Conservation (phyloP, 1,284 basidiomycete genomes). For the Sparassis latifolia region DNA sequence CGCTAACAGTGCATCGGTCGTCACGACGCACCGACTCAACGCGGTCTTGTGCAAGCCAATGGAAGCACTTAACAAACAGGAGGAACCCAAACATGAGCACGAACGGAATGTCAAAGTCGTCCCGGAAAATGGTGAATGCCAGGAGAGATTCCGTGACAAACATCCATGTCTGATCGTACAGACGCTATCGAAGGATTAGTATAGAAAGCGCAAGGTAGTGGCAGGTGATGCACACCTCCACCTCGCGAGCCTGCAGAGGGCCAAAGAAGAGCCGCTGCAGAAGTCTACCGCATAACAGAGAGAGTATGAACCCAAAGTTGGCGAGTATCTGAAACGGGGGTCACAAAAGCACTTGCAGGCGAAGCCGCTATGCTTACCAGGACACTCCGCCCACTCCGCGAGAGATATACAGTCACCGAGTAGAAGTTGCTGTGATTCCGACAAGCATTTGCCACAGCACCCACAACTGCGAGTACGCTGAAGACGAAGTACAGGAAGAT, state of each 20-base stretch:
- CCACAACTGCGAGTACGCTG: constrained; percentile 66
- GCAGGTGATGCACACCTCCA: constrained; percentile 67
- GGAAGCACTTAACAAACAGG: constrained; percentile 94
- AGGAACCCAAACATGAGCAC: constrained; percentile 89
- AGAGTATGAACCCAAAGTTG: constrained; percentile 83
- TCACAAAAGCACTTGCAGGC: not conserved
- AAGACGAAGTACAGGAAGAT: constrained; percentile 64
- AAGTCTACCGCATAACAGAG: constrained; percentile 70
- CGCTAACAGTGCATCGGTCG: not conserved
- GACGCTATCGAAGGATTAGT: constrained; percentile 47
- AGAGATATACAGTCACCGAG: constrained; percentile 87
- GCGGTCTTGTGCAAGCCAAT: constrained; percentile 92
- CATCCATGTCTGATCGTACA: constrained; percentile 96
- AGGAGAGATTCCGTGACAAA: constrained; percentile 94
- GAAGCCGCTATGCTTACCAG: constrained; percentile 49
- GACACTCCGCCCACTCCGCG: constrained; percentile 84
- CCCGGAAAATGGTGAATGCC: constrained; percentile 94
- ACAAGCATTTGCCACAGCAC: constrained; percentile 74
- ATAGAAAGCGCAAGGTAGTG: constrained; percentile 1
- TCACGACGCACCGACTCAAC: constrained; percentile 83
- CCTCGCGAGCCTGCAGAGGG: constrained; percentile 78
- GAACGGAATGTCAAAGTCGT: constrained; percentile 91
- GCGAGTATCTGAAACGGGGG: constrained; percentile 68
- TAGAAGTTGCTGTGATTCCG: constrained; percentile 90
- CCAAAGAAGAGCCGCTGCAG: constrained; percentile 93